These are phyloP conservation scores for Yamadazyma taylorii DNA, from an alignment of 1,139 yeast genomes.

Conservation along the genomic window DNA sequence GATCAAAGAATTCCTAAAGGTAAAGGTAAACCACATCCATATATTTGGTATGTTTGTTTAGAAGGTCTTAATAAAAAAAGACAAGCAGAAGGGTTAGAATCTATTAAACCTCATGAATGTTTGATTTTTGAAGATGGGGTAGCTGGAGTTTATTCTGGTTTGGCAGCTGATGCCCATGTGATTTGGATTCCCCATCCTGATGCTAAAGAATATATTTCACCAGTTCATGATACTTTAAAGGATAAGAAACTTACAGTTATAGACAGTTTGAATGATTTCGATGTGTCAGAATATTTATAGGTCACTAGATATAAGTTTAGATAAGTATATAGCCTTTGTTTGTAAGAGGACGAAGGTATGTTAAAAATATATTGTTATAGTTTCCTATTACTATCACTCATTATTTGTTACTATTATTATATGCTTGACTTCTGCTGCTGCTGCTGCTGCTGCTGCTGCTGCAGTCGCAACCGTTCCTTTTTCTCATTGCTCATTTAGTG, in stretches of 20 bases:
- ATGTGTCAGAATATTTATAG: neutral
- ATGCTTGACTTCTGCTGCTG: too few relatives aligned
- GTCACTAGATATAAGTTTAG: neutral
- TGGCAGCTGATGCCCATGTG: slow-evolving; percentile 79
- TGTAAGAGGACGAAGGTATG: too few relatives aligned
- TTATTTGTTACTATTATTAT: too few relatives aligned
- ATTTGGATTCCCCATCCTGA: slow-evolving; percentile 90
- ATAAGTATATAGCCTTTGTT: too few relatives aligned
- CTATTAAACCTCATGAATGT: slow-evolving; percentile 72
- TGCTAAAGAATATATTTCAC: slow-evolving; percentile 47
- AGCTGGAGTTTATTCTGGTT: slow-evolving; percentile 83
- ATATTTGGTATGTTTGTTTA: slow-evolving; percentile 85
- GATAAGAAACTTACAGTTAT: slow-evolving; percentile 47
- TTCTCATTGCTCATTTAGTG: neutral
- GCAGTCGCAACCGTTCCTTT: slow-evolving; percentile 1
- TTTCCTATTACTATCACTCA: too few relatives aligned
- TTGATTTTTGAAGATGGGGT: slow-evolving; percentile 92
- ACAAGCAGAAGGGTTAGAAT: slow-evolving; percentile 30
- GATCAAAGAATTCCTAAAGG: slow-evolving; percentile 79
- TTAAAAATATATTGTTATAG: too few relatives aligned
- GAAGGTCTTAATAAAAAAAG: slow-evolving; percentile 58
- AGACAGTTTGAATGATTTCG: slow-evolving; percentile 34
- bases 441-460: too few relatives aligned
- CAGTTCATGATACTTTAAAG: slow-evolving; percentile 26
- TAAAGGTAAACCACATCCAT: slow-evolving; percentile 90